phyloP scores from a whole-genome alignment of 306 rosid species.

The Rosa persica region DNA sequence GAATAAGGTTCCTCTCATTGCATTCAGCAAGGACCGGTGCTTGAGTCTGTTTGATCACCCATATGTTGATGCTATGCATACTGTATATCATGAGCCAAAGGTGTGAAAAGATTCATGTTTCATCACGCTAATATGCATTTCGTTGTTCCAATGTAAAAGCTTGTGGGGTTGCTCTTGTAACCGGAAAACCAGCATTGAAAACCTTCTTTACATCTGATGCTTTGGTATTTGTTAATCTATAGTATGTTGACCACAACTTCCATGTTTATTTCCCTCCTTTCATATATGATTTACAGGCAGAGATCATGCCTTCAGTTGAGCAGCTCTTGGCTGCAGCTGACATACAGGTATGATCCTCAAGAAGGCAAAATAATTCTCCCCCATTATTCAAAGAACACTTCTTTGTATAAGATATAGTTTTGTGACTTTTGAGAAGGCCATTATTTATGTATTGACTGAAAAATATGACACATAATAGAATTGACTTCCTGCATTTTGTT shows the following conservation, averaged over 20 bases:
- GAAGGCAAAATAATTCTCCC: background rate
- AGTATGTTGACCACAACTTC: no score
- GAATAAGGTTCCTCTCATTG: constrained; percentile 74
- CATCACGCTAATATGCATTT: background rate
- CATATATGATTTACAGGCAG: constrained; percentile 56
- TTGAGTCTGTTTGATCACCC: constrained; percentile 81
- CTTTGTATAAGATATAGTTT: background rate
- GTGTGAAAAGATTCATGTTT: constrained; percentile 28
- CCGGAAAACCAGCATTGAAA: no score
- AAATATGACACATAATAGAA: background rate
- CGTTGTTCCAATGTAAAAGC: background rate
- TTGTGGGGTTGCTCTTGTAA: no score
- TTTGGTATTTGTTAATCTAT: no score
- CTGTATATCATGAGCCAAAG: constrained; percentile 85
- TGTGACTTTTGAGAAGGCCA: background rate
- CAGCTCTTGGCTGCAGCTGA: constrained; percentile 73
- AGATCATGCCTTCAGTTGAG: constrained; percentile 78
- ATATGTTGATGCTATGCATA: constrained; percentile 69
- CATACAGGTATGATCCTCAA: constrained; percentile 55
- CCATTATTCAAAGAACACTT: background rate
- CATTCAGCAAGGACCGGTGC: constrained; percentile 79
- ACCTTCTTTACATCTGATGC: no score
- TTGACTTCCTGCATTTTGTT: constrained; percentile 1
- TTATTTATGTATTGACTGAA: no score
- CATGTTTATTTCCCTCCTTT: constrained; percentile 12